Evolutionary conservation across 208 protist species (phyloP).

Genomic region (Blastocrithidia nonstop): DNA sequence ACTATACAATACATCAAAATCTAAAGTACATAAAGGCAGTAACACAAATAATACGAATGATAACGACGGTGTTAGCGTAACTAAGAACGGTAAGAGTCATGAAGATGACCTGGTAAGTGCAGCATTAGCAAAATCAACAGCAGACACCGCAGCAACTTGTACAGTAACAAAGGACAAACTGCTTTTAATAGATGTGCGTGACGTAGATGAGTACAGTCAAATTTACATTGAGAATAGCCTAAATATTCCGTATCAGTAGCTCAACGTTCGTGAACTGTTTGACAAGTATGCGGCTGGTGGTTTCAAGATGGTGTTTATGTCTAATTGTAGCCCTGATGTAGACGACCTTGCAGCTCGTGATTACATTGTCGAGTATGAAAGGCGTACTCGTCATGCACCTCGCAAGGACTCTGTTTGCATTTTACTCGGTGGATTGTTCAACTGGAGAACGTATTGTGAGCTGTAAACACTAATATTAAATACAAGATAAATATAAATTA

Average conservation of each 20-base stretch:
- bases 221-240: slow-evolving; percentile 18
- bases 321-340: slow-evolving; percentile 26
- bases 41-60: too few relatives aligned
- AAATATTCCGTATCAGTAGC: slow-evolving; percentile 21
- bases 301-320: slow-evolving; percentile 24
- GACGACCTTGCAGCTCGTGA: slow-evolving; percentile 34
- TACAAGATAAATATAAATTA: too few relatives aligned
- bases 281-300: slow-evolving; percentile 1
- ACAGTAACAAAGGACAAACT: too few relatives aligned
- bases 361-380: slow-evolving; percentile 18
- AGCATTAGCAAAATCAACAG: slow-evolving; percentile 2
- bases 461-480: too few relatives aligned
- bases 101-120: slow-evolving; percentile 4
- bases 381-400: slow-evolving; percentile 4
- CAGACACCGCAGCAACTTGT: too few relatives aligned
- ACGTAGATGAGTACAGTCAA: slow-evolving; percentile 16
- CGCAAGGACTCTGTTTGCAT: slow-evolving; percentile 8
- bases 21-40: too few relatives aligned
- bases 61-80: background rate
- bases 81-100: background rate
- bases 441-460: slow-evolving; percentile 9
- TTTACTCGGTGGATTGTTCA: slow-evolving; percentile 21
- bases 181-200: slow-evolving; percentile 19
- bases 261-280: background rate
- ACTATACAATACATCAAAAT: too few relatives aligned